phyloP scores from a whole-genome alignment of 495 filamentous ascomycete species.

The Thermothielavioides terrestris region DNA sequence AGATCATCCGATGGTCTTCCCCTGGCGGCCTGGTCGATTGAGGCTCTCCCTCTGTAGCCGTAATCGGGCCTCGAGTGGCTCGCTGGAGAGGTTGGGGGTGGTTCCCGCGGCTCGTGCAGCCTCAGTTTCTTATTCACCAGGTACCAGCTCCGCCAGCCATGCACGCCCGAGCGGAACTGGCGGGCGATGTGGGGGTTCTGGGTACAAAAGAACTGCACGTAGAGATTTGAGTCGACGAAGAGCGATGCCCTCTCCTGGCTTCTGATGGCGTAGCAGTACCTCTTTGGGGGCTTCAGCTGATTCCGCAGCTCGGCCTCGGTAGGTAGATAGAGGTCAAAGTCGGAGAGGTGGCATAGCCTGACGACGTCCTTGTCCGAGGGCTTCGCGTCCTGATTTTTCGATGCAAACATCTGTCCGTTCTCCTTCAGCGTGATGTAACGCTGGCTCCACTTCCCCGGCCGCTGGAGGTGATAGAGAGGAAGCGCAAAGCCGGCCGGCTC shows the following conservation, averaged over 20 bases:
- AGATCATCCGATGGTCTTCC: constrained; percentile 29
- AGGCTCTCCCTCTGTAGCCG: background rate
- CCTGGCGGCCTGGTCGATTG: background rate
- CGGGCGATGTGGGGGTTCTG: constrained; percentile 58
- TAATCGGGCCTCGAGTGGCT: background rate
- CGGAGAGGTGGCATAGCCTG: constrained; percentile 78
- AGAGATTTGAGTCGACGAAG: constrained; percentile 74
- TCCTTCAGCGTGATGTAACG: constrained; percentile 63
- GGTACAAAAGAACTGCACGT: constrained; percentile 83
- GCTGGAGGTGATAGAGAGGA: constrained; percentile 71
- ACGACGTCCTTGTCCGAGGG: constrained; percentile 50
- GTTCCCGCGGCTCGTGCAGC: constrained; percentile 7
- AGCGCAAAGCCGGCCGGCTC: constrained; percentile 48
- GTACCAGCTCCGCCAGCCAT: constrained; percentile 86
- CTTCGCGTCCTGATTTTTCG: constrained; percentile 55
- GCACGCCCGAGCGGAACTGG: constrained; percentile 59
- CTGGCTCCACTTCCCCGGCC: constrained; percentile 77
- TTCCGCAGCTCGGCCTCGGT: constrained; percentile 52
- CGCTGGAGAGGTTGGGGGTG: background rate
- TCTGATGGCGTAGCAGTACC: constrained; percentile 79
- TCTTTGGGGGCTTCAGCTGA: constrained; percentile 66
- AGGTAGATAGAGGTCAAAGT: constrained; percentile 85
- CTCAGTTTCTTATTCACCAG: constrained; percentile 47
- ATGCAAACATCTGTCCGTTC: constrained; percentile 65
- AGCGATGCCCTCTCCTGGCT: constrained; percentile 85